Base-by-base conservation (phyloP, 1,284 basidiomycete species). In the Sporisorium iseilematis-ciliati region DNA sequence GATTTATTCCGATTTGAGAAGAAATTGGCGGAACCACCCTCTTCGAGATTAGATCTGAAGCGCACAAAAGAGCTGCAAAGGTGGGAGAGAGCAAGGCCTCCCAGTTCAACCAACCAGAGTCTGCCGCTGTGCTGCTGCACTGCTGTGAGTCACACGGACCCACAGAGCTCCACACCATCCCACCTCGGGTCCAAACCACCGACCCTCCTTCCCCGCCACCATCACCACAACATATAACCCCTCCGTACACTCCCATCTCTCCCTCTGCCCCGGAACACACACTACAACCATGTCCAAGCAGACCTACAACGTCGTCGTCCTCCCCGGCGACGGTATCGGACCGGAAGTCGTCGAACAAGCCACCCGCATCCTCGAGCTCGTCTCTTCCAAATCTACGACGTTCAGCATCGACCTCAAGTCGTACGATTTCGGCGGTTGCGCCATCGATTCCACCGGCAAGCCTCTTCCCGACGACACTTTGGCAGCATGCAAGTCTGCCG, bases 321-420 rank as follows among this genome's bases (percentile, higher is more conserved):
- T 99, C 42, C 91, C 92, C 49, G 97, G 97, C 66, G 97, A 99
- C 87, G 97, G 97, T 75, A 99, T 99, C 82, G 96, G 97, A 38
- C 97, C 97, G 43, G 94, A 97, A 84, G 95, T 99, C 38, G 89
- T 95, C 40, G 89, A 87, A n/a, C 91, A 99, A 87, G 97, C 96
- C 14, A 89, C 91, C 33, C 91, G 92, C 66, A 92, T 98, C 3
- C 90, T 99, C 66, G 88, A 96, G 75, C 87, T 90, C 7, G 87
- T 98, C 62, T 91, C 91, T 1, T 88, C 88, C 16, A 88, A 88
- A 55, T 90, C 90, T 21, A 77, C 88, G 38, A 89, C 69, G 18
- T 82, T 92, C 59, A 89, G 92, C 63, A 90, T 98, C 85, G 88
- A 90, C 75, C 90, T 98, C 68, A 66, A 75, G 65, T 64, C 77